Percentiles rank a stretch among this genome's conserved stretches.
Evolutionary conservation across 129 eudicot genomes (phyloP).

Genomic region (Deinandra increscens): DNA sequence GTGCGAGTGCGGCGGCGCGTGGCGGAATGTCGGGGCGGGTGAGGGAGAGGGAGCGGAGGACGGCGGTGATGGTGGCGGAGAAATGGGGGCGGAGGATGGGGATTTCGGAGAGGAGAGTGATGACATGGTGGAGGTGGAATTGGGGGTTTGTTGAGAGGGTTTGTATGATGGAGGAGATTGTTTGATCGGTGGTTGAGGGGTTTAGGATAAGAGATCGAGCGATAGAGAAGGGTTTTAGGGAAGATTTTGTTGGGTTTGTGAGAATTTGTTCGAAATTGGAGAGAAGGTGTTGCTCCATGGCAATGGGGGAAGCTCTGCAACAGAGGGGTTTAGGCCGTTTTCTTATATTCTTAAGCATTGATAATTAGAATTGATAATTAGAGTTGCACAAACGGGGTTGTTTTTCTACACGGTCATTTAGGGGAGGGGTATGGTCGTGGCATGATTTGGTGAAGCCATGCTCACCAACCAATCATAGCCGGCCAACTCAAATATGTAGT

Average conservation of each 20-base stretch:
- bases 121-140: conserved; percentile 25
- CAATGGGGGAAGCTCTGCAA: background rate
- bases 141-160: conserved; percentile 35
- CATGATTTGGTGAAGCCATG: no score
- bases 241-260: conserved; percentile 10
- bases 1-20: conserved; percentile 44
- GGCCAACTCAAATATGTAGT: no score
- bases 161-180: conserved; percentile 53
- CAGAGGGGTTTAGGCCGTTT: no score
- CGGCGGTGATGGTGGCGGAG: conserved; percentile 37
- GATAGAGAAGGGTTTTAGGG: conserved; percentile 34
- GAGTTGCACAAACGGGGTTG: no score
- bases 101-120: conserved; percentile 56
- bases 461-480: no score
- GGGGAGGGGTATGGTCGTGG: no score
- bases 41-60: conserved; percentile 33
- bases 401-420: no score
- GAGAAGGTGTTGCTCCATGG: conserved; percentile 52
- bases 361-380: no score
- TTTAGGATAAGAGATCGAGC: conserved; percentile 57
- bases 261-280: conserved; percentile 12
- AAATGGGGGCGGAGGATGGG: conserved; percentile 40
- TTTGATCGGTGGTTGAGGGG: conserved; percentile 57
- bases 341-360: no score
- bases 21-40: conserved; percentile 37